phyloP scores from a whole-genome alignment of 306 rosid species.

The Ormosia semicastrata region DNA sequence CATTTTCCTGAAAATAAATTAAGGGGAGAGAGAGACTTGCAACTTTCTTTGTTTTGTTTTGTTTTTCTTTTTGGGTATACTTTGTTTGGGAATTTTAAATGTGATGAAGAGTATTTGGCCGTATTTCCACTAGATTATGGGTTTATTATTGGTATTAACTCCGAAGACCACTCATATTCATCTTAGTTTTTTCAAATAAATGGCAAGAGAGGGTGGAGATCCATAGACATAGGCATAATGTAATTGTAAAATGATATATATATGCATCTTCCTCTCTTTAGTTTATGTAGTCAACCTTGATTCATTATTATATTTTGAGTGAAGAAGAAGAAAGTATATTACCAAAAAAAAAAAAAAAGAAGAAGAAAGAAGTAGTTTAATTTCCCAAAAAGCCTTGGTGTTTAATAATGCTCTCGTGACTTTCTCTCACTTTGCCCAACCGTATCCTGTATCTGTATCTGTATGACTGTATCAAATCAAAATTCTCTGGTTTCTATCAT shows the following conservation, averaged over 20 bases:
- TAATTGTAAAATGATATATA: too few species aligned
- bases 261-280: too few species aligned
- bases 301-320: not conserved
- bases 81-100: not conserved
- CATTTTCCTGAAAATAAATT: not conserved
- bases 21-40: not conserved
- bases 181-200: too few species aligned
- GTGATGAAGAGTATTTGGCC: not conserved
- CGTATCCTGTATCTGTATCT: not conserved
- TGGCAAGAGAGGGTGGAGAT: not conserved
- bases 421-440: slow-evolving; percentile 22
- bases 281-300: not conserved
- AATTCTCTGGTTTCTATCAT: not conserved
- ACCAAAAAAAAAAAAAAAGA: not conserved
- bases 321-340: not conserved
- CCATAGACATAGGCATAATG: not conserved
- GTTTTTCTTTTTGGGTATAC: too few species aligned
- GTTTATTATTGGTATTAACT: not conserved
- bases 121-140: not conserved
- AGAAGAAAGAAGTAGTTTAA: slow-evolving; percentile 34
- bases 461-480: not conserved
- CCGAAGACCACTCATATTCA: too few species aligned
- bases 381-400: slow-evolving; percentile 38
- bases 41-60: not conserved
- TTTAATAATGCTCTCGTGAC: slow-evolving; percentile 55